Evolutionary conservation across 305 asterid genomes (phyloP).

Genomic region (Withania somnifera): DNA sequence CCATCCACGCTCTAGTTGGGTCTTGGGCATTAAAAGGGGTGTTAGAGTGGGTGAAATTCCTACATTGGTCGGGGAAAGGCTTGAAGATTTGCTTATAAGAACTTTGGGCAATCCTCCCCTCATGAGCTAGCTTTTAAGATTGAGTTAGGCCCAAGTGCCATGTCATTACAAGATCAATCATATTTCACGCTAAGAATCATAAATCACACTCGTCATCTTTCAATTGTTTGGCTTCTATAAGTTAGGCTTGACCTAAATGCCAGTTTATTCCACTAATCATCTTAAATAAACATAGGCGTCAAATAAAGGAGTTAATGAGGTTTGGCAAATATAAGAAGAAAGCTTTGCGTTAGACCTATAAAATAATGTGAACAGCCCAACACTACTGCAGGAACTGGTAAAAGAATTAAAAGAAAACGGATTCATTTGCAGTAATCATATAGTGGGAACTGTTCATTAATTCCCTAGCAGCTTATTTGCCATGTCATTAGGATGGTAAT

Average conservation of each 20-base stretch:
- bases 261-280: not conserved
- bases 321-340: not conserved
- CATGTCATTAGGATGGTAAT: not conserved
- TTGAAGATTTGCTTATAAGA: no score
- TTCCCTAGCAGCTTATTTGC: not conserved
- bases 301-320: not conserved
- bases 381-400: not conserved
- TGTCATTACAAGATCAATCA: not conserved
- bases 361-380: not conserved
- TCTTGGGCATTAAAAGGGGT: no score
- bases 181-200: not conserved
- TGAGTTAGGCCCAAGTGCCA: no score
- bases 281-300: not conserved
- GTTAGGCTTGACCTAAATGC: not conserved
- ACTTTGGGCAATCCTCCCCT: no score
- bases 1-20: no score
- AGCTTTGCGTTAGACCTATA: not conserved
- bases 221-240: not conserved
- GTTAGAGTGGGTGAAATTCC: no score
- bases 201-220: not conserved
- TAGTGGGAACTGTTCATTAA: not conserved
- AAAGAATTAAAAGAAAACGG: not conserved
- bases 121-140: no score
- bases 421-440: not conserved
- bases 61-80: no score